Evolutionary conservation across 805 yeast genomes (phyloP).

Genomic region (Wickerhamomyces rabaulensis): DNA sequence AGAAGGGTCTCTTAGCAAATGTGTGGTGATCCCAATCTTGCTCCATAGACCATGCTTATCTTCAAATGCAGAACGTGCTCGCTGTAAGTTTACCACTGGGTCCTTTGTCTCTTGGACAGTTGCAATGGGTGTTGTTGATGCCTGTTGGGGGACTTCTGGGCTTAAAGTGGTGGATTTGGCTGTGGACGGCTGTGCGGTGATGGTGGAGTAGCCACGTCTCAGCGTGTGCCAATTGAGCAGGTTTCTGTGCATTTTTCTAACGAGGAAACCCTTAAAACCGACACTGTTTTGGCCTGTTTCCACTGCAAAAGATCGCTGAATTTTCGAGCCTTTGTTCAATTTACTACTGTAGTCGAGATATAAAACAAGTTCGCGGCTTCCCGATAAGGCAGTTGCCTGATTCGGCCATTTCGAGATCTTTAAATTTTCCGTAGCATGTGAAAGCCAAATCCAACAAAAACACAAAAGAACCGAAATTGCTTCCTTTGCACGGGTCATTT

Average conservation of each 20-base stretch:
- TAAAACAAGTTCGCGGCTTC: background rate
- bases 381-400: background rate
- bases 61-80: constrained; percentile 16
- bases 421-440: constrained; percentile 1
- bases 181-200: background rate
- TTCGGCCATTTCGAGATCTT: background rate
- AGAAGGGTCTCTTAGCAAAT: constrained; percentile 9
- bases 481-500: too few species aligned
- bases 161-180: background rate
- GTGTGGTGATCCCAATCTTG: constrained; percentile 21
- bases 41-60: constrained; percentile 20
- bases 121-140: background rate
- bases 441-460: background rate
- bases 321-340: background rate
- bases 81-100: constrained; percentile 11
- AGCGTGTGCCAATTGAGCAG: background rate
- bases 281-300: background rate
- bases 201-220: background rate
- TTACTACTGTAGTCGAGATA: too few species aligned
- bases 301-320: background rate
- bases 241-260: background rate
- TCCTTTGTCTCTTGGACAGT: constrained; percentile 4
- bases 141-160: background rate
- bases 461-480: background rate
- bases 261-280: background rate